These are phyloP conservation scores for Mortierella alpina DNA, from an alignment of 192 early-diverging fungal species.

Conservation along the genomic window DNA sequence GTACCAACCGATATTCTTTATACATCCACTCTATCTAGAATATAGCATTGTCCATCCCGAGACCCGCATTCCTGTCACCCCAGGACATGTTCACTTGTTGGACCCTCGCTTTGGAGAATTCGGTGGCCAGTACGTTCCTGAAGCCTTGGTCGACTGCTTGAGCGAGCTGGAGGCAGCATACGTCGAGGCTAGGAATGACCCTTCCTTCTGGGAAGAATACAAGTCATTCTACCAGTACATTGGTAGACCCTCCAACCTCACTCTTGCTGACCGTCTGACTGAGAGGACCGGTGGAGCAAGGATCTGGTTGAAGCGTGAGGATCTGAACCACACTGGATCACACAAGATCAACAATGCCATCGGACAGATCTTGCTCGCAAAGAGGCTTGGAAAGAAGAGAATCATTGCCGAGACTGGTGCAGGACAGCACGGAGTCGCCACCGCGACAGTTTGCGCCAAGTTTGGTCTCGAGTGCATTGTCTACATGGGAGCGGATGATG, in stretches of 20 bases:
- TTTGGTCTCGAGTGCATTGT: conserved; percentile 96
- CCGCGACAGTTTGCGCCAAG: conserved; percentile 98
- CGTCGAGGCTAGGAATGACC: conserved; percentile 82
- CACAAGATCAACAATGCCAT: conserved; percentile 99
- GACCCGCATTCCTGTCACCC: conserved; percentile 32
- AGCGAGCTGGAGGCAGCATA: conserved; percentile 90
- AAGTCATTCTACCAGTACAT: conserved; percentile 91
- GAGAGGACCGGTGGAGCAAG: conserved; percentile 81
- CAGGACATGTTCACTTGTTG: conserved; percentile 64
- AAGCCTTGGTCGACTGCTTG: conserved; percentile 96
- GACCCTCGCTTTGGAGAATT: conserved; percentile 91
- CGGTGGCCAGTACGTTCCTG: conserved; percentile 98
- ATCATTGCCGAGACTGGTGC: conserved; percentile 99
- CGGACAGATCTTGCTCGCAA: conserved; percentile 93
- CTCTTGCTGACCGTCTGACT: conserved; percentile 90
- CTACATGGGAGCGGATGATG: conserved; percentile 99
- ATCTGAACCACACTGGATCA: conserved; percentile 98
- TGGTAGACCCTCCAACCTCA: conserved; percentile 89
- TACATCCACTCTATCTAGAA: not conserved
- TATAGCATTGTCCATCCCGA: conserved; percentile 35
- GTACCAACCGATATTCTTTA: not conserved
- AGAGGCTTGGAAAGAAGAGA: conserved; percentile 93
- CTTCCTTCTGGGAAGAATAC: conserved; percentile 95
- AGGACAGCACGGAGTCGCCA: conserved; percentile 98
- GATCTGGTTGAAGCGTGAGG: conserved; percentile 99